A percentile compares a stretch with the other conserved stretches of the same genome.
Evolutionary conservation across 1,284 basidiomycete species (phyloP).

Genomic region (Hemileia vastatrix): DNA sequence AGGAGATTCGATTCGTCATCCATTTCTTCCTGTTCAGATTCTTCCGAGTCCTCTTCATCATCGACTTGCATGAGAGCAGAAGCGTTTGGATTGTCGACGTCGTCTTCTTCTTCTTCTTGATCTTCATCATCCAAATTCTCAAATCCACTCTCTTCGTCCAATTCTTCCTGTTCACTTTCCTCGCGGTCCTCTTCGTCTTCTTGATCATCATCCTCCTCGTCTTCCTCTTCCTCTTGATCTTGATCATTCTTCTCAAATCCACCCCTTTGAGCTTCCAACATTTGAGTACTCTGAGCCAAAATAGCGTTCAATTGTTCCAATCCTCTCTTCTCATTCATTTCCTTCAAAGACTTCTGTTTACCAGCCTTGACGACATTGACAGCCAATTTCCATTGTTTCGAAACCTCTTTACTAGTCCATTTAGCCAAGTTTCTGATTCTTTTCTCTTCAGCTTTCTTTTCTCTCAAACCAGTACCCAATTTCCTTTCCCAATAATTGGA

Average conservation of each 20-base stretch:
- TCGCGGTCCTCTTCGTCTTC: conserved; percentile 20
- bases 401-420: conserved; percentile 59
- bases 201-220: conserved; percentile 20
- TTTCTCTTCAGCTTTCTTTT: conserved; percentile 58
- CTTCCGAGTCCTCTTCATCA: conserved; percentile 24
- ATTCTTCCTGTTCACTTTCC: conserved; percentile 22
- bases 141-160: conserved; percentile 22
- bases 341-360: conserved; percentile 53
- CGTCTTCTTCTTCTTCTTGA: conserved; percentile 28
- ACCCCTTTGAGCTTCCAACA: conserved; percentile 70
- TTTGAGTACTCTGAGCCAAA: conserved; percentile 74
- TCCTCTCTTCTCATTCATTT: conserved; percentile 59
- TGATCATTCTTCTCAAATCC: not conserved
- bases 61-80: conserved; percentile 29
- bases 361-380: conserved; percentile 71
- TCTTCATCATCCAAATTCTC: conserved; percentile 30
- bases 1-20: not conserved
- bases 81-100: conserved; percentile 30
- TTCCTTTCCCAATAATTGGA: conserved; percentile 68
- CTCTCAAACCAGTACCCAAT: conserved; percentile 55
- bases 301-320: conserved; percentile 83
- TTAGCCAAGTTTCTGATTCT: conserved; percentile 61
- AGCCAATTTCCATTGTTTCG: conserved; percentile 78
- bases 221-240: conserved; percentile 2
- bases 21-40: not conserved